phyloP scores from a whole-genome alignment of 2,329 filamentous ascomycete genomes.

The Claviceps fusiformis region DNA sequence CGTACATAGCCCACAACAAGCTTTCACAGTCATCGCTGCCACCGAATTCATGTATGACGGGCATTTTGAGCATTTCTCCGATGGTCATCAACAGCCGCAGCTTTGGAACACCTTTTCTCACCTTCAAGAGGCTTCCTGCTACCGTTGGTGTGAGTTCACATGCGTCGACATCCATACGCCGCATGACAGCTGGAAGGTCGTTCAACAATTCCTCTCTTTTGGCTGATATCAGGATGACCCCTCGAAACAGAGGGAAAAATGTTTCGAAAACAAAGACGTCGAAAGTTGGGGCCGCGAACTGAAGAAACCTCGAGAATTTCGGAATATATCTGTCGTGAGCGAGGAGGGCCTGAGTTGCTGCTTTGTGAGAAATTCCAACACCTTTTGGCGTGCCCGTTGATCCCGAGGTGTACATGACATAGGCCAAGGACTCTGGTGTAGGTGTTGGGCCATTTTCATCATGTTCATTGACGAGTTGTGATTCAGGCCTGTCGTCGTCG shows the following conservation, averaged over 20 bases:
- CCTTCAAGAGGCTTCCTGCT: conserved; percentile 59
- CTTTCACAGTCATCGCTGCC: conserved; percentile 36
- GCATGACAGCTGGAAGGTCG: conserved; percentile 57
- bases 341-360: conserved; percentile 68
- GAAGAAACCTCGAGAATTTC: conserved; percentile 63
- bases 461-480: not conserved
- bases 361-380: conserved; percentile 66
- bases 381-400: conserved; percentile 85
- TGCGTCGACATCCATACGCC: conserved; percentile 56
- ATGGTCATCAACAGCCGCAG: conserved; percentile 70
- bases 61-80: conserved; percentile 77
- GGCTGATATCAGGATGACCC: conserved; percentile 59
- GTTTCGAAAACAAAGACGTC: conserved; percentile 93
- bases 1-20: conserved; percentile 86
- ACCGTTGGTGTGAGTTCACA: conserved; percentile 86
- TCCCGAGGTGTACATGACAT: conserved; percentile 88
- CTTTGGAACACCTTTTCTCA: conserved; percentile 50
- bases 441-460: conserved; percentile 9
- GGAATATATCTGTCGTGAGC: conserved; percentile 73
- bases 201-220: conserved; percentile 57
- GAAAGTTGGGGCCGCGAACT: conserved; percentile 86
- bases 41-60: conserved; percentile 70
- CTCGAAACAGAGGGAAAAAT: conserved; percentile 72
- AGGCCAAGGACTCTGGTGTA: conserved; percentile 46
- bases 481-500: conserved; percentile 5